Percentiles rank a stretch among this genome's conserved stretches.
phyloP scores from a whole-genome alignment of 2,329 filamentous ascomycete genomes.

The Furcasterigmium sp. region DNA sequence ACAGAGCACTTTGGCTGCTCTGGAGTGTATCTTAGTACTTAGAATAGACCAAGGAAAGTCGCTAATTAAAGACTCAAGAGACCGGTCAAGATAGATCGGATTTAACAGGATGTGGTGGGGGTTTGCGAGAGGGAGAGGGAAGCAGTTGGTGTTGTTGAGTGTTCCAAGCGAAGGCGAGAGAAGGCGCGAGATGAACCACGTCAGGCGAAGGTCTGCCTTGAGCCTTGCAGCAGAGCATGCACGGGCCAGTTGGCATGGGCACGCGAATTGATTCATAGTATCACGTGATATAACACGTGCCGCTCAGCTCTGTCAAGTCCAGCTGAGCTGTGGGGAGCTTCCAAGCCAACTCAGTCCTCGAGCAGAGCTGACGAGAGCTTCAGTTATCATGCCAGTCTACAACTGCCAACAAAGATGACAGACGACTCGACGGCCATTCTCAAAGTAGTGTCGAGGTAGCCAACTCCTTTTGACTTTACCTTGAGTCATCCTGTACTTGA shows the following conservation, averaged over 20 bases:
- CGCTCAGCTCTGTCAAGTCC: too few relatives aligned
- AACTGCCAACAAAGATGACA: too few relatives aligned
- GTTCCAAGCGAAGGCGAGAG: background rate
- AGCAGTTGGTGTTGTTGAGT: background rate
- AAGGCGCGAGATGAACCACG: slow-evolving; percentile 22
- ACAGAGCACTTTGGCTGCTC: background rate
- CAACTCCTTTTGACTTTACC: too few relatives aligned
- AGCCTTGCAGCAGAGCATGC: slow-evolving; percentile 1
- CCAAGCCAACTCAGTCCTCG: too few relatives aligned
- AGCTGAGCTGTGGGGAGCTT: too few relatives aligned
- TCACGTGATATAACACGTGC: too few relatives aligned
- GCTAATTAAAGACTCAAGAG: background rate
- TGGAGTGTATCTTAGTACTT: background rate
- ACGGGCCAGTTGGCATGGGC: background rate
- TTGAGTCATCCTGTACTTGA: too few relatives aligned
- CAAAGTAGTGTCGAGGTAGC: too few relatives aligned
- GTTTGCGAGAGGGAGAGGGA: slow-evolving; percentile 1
- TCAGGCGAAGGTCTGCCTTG: slow-evolving; percentile 39
- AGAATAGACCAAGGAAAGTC: background rate
- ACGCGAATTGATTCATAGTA: background rate
- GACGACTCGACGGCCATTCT: too few relatives aligned
- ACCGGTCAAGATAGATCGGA: background rate
- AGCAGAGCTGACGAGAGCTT: too few relatives aligned
- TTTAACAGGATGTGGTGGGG: background rate
- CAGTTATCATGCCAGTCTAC: too few relatives aligned